These are phyloP conservation scores for Aspergillus proliferans DNA, from an alignment of 2,329 filamentous ascomycete species.

Conservation along the genomic window DNA sequence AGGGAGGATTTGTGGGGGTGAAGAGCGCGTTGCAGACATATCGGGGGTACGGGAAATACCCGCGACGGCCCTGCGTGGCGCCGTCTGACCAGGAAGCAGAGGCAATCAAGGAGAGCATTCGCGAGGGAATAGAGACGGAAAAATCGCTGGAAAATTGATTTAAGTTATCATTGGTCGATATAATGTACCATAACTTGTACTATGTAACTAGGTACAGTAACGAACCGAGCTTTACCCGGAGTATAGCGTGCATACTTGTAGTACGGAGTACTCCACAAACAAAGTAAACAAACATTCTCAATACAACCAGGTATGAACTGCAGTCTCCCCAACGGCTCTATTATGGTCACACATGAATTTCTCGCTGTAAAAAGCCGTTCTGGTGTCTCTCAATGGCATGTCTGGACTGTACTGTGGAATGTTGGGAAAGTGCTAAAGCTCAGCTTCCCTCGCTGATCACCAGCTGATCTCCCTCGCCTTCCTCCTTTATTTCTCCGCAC, in stretches of 20 bases:
- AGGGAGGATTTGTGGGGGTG: slow-evolving; percentile 76
- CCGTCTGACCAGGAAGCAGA: slow-evolving; percentile 33
- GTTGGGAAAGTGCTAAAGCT: background rate
- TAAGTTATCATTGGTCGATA: background rate
- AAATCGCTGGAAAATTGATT: slow-evolving; percentile 19
- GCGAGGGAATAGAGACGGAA: slow-evolving; percentile 35
- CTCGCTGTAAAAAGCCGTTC: too few species aligned
- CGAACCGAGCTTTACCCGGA: too few species aligned
- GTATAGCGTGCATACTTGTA: too few species aligned
- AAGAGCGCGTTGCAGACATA: slow-evolving; percentile 76
- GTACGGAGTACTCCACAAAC: background rate
- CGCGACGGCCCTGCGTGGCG: slow-evolving; percentile 58
- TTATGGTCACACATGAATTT: too few species aligned
- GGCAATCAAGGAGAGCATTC: slow-evolving; percentile 31
- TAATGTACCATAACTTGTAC: background rate
- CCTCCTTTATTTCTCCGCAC: background rate
- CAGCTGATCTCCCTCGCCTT: background rate
- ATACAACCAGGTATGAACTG: background rate
- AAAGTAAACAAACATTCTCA: background rate
- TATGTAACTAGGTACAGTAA: too few species aligned
- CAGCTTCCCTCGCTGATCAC: background rate
- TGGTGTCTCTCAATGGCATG: background rate
- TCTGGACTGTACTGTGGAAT: background rate
- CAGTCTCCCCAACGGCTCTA: too few species aligned
- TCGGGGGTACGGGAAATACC: slow-evolving; percentile 74